Evolutionary conservation across 306 rosid genomes (phyloP), one percentile per base, ranked within the genome.

Genomic region (Sechiopsis laciniata): DNA sequence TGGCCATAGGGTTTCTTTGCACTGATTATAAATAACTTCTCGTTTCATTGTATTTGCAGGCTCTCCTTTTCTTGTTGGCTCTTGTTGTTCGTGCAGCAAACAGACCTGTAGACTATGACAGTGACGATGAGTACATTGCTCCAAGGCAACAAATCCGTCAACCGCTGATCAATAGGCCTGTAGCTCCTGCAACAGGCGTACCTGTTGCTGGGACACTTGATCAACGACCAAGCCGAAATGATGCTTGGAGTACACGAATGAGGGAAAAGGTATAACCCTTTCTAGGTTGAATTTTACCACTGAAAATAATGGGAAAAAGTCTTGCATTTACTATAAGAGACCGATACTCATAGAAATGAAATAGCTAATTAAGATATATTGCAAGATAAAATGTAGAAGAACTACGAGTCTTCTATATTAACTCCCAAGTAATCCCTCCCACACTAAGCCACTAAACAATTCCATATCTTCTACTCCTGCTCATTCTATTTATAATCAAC

Each of bases 221-320:
- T 73, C 95, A 88, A 82, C 94, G 99, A 45, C 79, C 96, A 40
- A 74, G 71, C 81, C 87, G 97, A 88, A 95, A 72, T 83, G 99
- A 95, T 83, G 99, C 99, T 45, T 95, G 99, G 99, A 95, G 99
- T 84, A 14, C 92, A 56, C 87, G 99, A 71, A 91, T 95, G 99
- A 89, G 99, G 82, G 99, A 95, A 79, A 95, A 91, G 99, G 99
- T 95, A 74, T 76, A 54, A 77, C 64, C 42, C 22, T 20, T 54
- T 29, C 53, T n/a, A 72, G 20, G 62, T 32, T 10, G 64, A 54
- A 71, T 32, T 54, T 69, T 21, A 4, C 45, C 35, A 13, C 74
- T 50, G 74, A 50, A 68, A 24, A 50, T 32, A 72, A 29, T 29
- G 51, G 35, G 13, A 11, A 55, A 16, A 22, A 61, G 14, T 61